Evolutionary conservation across 371 early-diverging fungal genomes (phyloP).

Genomic region (Syncephalastrum racemosum): DNA sequence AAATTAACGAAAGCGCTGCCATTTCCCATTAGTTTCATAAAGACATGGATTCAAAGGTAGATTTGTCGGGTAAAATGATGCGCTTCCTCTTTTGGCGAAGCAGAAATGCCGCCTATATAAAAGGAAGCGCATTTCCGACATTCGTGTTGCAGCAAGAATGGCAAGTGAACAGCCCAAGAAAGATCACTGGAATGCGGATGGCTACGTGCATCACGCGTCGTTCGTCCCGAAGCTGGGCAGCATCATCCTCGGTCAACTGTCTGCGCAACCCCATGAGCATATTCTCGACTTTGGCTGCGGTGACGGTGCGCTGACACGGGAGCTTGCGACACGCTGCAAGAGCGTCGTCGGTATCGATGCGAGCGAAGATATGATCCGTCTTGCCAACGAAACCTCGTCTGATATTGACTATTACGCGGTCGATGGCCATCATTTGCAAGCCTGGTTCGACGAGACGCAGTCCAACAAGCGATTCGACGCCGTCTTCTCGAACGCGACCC

Average conservation of each 20-base stretch:
- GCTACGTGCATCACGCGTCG: conserved; percentile 54
- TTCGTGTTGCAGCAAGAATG: too few relatives aligned
- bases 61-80: too few relatives aligned
- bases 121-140: too few relatives aligned
- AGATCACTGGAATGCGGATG: conserved; percentile 45
- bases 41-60: too few relatives aligned
- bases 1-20: too few relatives aligned
- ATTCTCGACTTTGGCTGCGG: conserved; percentile 77
- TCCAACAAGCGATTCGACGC: conserved; percentile 48
- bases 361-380: conserved; percentile 60
- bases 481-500: conserved; percentile 63
- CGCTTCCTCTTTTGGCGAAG: too few relatives aligned
- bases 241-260: conserved; percentile 49
- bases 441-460: conserved; percentile 38
- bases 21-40: too few relatives aligned
- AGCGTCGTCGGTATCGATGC: conserved; percentile 65
- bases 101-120: too few relatives aligned
- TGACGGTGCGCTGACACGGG: conserved; percentile 60
- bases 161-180: background rate
- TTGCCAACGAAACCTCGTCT: conserved; percentile 36
- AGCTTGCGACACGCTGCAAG: conserved; percentile 44
- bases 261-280: conserved; percentile 46
- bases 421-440: conserved; percentile 53
- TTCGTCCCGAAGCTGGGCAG: conserved; percentile 61
- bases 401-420: conserved; percentile 38